These are phyloP conservation scores for Nicotiana sylvestris DNA, from an alignment of 257 asterid genomes.

Conservation along the genomic window DNA sequence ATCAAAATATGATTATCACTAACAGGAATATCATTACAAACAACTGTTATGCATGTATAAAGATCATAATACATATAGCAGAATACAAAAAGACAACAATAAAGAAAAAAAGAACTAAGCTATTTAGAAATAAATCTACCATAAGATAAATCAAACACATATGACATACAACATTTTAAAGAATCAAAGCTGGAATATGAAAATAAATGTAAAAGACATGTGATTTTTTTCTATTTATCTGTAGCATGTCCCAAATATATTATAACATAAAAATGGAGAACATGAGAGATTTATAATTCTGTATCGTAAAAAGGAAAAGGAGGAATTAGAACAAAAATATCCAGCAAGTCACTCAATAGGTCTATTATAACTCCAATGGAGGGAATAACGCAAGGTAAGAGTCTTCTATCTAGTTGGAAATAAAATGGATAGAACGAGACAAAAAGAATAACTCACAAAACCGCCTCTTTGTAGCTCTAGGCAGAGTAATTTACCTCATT, in stretches of 20 bases:
- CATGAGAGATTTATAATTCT: background rate
- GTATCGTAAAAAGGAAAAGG: background rate
- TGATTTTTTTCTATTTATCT: background rate
- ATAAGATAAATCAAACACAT: background rate
- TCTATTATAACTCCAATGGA: background rate
- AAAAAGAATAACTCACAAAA: constrained; percentile 1
- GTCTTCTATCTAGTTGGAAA: background rate
- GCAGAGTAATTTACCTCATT: constrained; percentile 45
- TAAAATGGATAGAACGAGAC: background rate
- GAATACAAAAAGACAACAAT: background rate
- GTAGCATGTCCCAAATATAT: background rate
- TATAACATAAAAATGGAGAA: background rate
- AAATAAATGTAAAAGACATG: background rate
- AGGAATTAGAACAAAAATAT: background rate
- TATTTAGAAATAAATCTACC: background rate
- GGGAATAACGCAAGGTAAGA: background rate
- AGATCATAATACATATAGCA: background rate
- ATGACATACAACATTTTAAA: background rate
- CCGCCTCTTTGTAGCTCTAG: background rate
- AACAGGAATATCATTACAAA: background rate
- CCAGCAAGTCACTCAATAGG: background rate
- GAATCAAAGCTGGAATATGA: background rate
- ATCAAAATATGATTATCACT: background rate
- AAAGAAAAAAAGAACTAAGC: background rate
- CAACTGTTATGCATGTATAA: background rate